A percentile compares a stretch with the other conserved stretches of the same genome.
phyloP scores from a whole-genome alignment of 495 filamentous ascomycete species.

The Saxispiralis lemnorum region DNA sequence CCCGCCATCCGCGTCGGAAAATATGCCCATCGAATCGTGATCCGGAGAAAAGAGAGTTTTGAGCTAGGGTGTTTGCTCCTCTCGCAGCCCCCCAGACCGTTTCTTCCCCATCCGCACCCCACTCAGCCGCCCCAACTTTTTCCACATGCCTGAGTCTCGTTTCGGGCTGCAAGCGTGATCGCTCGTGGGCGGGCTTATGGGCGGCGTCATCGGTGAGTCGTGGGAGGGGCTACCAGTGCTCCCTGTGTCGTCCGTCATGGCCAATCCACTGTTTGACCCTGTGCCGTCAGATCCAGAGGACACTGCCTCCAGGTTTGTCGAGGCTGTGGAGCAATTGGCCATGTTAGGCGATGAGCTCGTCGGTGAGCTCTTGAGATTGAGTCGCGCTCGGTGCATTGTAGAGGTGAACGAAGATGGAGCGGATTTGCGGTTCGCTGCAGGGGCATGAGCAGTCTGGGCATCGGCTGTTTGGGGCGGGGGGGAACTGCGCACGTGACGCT shows the following conservation, averaged over 20 bases:
- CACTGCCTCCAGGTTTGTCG: conserved; percentile 3
- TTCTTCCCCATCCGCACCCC: conserved; percentile 15
- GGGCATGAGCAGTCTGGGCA: conserved; percentile 7
- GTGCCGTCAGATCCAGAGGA: conserved; percentile 3
- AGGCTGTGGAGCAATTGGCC: neutral
- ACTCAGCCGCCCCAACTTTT: conserved; percentile 12
- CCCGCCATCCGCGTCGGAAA: too few species aligned
- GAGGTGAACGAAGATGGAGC: conserved; percentile 20
- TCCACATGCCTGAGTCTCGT: conserved; percentile 16
- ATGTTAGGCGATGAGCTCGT: conserved; percentile 4
- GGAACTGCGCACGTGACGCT: conserved; percentile 11
- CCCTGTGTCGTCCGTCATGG: conserved; percentile 22
- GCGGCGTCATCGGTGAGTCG: conserved; percentile 23
- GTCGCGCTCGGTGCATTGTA: conserved; percentile 15
- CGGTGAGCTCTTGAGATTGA: conserved; percentile 11
- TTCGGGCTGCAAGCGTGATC: conserved; percentile 15
- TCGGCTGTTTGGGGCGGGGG: conserved; percentile 11
- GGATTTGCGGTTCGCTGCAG: conserved; percentile 15
- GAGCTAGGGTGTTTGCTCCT: conserved; percentile 8
- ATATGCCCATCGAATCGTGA: neutral
- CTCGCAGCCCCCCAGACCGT: conserved; percentile 12
- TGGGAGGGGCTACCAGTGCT: conserved; percentile 17
- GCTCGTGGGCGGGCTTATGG: conserved; percentile 23
- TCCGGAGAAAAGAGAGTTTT: neutral
- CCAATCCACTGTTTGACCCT: conserved; percentile 14